A percentile compares a stretch with the other conserved stretches of the same genome.
These are phyloP conservation scores for Aspergillus mulundensis DNA, from an alignment of 495 filamentous ascomycete genomes.

Conservation along the genomic window DNA sequence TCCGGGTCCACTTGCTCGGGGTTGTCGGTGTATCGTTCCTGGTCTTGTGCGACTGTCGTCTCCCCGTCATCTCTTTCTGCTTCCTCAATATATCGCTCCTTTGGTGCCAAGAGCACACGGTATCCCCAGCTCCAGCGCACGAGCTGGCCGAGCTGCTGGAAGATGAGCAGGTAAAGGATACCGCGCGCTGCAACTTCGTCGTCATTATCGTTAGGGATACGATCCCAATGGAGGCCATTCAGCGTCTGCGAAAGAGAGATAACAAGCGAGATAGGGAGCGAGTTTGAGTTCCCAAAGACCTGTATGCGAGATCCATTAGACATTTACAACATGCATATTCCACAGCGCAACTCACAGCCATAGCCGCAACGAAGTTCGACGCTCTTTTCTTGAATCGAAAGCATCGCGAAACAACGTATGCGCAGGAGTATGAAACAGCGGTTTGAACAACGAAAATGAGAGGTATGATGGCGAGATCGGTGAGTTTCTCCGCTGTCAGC, in stretches of 20 bases:
- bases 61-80: constrained; percentile 52
- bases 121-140: constrained; percentile 99
- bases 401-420: constrained; percentile 61
- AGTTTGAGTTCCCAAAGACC: constrained; percentile 98
- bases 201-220: constrained; percentile 85
- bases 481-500: constrained; percentile 81
- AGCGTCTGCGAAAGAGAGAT: constrained; percentile 90
- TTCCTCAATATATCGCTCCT: constrained; percentile 57
- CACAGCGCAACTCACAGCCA: constrained; percentile 61
- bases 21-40: constrained; percentile 60
- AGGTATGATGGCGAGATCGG: constrained; percentile 88
- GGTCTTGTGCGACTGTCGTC: constrained; percentile 58
- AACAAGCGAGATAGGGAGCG: constrained; percentile 92
- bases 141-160: constrained; percentile 94
- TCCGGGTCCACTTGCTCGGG: constrained; percentile 43
- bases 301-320: constrained; percentile 24
- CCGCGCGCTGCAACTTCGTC: constrained; percentile 90
- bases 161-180: constrained; percentile 93
- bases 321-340: neutral
- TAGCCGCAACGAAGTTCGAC: constrained; percentile 90
- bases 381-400: constrained; percentile 80
- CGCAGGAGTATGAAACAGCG: constrained; percentile 72
- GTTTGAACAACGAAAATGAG: constrained; percentile 89
- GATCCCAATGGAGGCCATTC: constrained; percentile 88
- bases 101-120: constrained; percentile 81